A percentile compares a stretch with the other conserved stretches of the same genome.
Conservation (phyloP, 495 filamentous ascomycete genomes). For the Niebla homalea region DNA sequence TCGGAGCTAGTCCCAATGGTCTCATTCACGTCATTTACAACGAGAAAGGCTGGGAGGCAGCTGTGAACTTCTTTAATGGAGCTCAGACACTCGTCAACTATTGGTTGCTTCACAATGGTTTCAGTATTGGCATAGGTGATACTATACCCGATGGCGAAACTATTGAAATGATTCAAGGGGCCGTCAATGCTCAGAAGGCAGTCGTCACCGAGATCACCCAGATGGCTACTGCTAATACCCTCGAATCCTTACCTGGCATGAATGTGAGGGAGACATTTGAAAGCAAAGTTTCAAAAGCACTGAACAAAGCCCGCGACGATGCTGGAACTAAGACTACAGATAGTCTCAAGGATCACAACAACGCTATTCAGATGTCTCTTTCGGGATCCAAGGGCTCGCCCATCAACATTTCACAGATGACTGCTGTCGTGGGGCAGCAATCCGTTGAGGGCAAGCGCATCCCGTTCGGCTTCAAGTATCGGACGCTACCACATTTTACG, state of each 20-base stretch:
- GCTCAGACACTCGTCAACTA: conserved; percentile 87
- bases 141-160: conserved; percentile 82
- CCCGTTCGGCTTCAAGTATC: conserved; percentile 98
- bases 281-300: conserved; percentile 78
- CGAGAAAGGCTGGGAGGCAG: conserved; percentile 70
- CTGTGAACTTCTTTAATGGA: conserved; percentile 91
- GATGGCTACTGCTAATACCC: conserved; percentile 64
- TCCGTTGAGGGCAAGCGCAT: conserved; percentile 98
- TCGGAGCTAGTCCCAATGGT: conserved; percentile 74
- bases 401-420: conserved; percentile 99
- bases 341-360: conserved; percentile 89
- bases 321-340: conserved; percentile 84
- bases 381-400: conserved; percentile 96
- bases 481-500: conserved; percentile 92
- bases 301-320: conserved; percentile 92
- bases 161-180: conserved; percentile 66
- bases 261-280: conserved; percentile 97
- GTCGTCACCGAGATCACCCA: conserved; percentile 62
- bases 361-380: conserved; percentile 85
- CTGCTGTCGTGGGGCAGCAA: conserved; percentile 90
- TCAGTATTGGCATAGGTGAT: conserved; percentile 97
- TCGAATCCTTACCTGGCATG: conserved; percentile 91
- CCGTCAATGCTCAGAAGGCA: conserved; percentile 64
- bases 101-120: conserved; percentile 95
- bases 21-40: conserved; percentile 96